These are phyloP conservation scores for Fusarium palustre DNA, from an alignment of 2,329 filamentous ascomycete species.

Conservation along the genomic window DNA sequence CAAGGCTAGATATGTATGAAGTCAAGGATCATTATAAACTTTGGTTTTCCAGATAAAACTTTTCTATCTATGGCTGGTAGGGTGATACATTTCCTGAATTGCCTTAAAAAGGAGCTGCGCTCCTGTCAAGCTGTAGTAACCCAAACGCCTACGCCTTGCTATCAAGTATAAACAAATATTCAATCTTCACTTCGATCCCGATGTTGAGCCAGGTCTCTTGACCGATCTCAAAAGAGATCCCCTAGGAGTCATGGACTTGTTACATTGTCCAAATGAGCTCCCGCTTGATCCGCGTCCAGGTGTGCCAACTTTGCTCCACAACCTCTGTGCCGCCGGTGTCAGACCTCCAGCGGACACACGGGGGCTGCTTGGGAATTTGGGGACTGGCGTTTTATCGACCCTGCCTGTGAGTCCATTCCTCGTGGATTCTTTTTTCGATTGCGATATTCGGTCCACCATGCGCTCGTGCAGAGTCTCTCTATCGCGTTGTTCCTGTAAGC, in stretches of 20 bases:
- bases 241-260: slow-evolving; percentile 55
- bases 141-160: slow-evolving; percentile 10
- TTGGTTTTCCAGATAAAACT: background rate
- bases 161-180: background rate
- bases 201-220: slow-evolving; percentile 44
- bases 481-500: slow-evolving; percentile 77
- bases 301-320: slow-evolving; percentile 72
- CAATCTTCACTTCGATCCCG: slow-evolving; percentile 20
- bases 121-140: background rate
- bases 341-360: slow-evolving; percentile 64
- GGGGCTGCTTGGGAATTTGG: slow-evolving; percentile 76
- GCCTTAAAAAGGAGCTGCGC: background rate
- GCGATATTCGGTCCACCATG: slow-evolving; percentile 85
- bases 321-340: slow-evolving; percentile 79
- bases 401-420: slow-evolving; percentile 71
- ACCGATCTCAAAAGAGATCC: slow-evolving; percentile 55
- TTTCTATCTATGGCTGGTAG: background rate
- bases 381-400: slow-evolving; percentile 70
- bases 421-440: slow-evolving; percentile 73
- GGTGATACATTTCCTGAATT: background rate
- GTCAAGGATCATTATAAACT: background rate
- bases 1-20: background rate
- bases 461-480: slow-evolving; percentile 85
- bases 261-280: slow-evolving; percentile 53
- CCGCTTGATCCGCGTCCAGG: slow-evolving; percentile 52